Evolutionary conservation across 140 eudicot species (phyloP), one percentile per base, ranked within the genome.

Genomic region (Stevia rebaudiana): DNA sequence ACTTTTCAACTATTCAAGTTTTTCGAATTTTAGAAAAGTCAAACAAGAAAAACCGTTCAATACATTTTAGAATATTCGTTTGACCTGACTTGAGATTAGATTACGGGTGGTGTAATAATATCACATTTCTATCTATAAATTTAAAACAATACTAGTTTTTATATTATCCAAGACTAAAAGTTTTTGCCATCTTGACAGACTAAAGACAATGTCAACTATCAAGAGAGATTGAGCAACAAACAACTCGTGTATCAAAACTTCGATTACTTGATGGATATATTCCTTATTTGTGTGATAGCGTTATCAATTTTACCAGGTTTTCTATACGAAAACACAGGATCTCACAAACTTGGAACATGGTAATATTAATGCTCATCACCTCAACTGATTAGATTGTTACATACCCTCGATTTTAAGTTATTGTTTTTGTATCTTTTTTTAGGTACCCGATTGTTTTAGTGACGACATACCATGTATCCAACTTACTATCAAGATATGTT

Each of bases 301-400:
- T 30, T 82, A 21, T 82, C 88, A 6, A 82, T 82, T 58, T 78
- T 82, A 52, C 88, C 88, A 0, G 84, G 88, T 3, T 82, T 82
- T 65, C 72, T 78, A 59, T 78, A 70, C 19, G 88, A 82, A 40
- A 78, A 82, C 75, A 82, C 88, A 1, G 84, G 88, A 54, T 6
- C 69, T 3, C 84, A 82, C 74, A 64, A 63, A 39, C 53, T 82
- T 23, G 84, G 84, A 69, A 55, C 84, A 56, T 82, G 88, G 88
- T 82, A 11, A 3, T 16, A 9, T 3, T 35, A 35, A 3, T 0
- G 6, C 3, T 13, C 58, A 51, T 11, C 33, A 11, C 8, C 33
- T 35, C 35, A 55, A 12, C n/a, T 4, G 2, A 28, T 42, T 12
- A 4, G 2, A 2, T 42, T 12, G 13, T 12, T 1, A 0, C 9